Base-by-base conservation (phyloP, 495 filamentous ascomycete genomes). In the Penicillium dipodomyicola region DNA sequence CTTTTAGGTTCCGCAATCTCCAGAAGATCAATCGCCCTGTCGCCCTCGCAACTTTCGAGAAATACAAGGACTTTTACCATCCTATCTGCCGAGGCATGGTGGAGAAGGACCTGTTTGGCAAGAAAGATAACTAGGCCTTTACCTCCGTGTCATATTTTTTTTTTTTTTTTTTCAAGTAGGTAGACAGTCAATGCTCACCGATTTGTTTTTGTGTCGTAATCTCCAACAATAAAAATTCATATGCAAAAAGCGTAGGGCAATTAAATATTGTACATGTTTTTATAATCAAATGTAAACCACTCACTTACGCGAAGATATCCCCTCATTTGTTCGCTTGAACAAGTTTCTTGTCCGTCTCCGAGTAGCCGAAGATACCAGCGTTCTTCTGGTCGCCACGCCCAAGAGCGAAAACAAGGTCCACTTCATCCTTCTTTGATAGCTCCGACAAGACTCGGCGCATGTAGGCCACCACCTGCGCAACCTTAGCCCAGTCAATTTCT, bases 21-120 rank as follows among this genome's bases (percentile, higher is more conserved):
- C 86, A 86, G 61, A 83, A 84, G 62, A 80, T 87, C 2, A 87
- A 96, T 74, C 77, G 82, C 30, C 72, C 84, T 29, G 69, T 96
- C 65, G 93, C 94, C 8, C 60, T 91, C 41, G 78, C 82, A 68
- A 96, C 93, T 1, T 96, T 96, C 64, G 79, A 90, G 77, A 87
- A 87, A 76, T 85, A 96, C 62, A 88, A 81, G 61, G 84, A 88
- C 49, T 98, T 97, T 64, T 98, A 98, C 68, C 93, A 97, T 70
- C 94, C 94, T 12, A 98, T 97, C 59, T 96, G 93, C 65, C 82
- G 87, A 52, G 82, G 76, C 17, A 82, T 88, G 79, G 82, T 94
- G 23, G 88, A 89, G 75, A 96, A 96, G 76, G 89, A 96, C 71
- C 74, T 96, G 15, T 81, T 82, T 55, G 78, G 76, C 37, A 74